Evolutionary conservation across 768 basidiomycete species (phyloP).

Genomic region (Suillus decipiens): DNA sequence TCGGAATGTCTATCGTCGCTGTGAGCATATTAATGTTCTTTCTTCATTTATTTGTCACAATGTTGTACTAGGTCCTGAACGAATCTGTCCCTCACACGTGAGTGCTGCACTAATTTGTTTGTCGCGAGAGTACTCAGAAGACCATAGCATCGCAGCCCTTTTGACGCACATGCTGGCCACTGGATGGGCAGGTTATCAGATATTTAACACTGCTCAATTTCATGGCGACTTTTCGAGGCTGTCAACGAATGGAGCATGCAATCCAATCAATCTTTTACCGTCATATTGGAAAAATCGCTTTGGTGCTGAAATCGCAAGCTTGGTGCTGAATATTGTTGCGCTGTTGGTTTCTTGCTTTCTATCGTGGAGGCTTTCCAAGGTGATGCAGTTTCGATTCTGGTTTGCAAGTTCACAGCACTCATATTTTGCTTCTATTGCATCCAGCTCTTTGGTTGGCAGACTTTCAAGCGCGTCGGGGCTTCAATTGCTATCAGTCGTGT

Average conservation of each 20-base stretch:
- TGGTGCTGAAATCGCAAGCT: constrained; percentile 61
- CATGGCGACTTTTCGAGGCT: constrained; percentile 54
- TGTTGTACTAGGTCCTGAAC: constrained; percentile 44
- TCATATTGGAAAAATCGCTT: constrained; percentile 64
- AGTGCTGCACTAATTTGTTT: constrained; percentile 5
- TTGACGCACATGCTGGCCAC: constrained; percentile 75
- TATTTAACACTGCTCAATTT: constrained; percentile 60
- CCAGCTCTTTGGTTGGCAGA: constrained; percentile 82
- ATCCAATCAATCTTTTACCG: constrained; percentile 53
- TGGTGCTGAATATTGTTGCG: constrained; percentile 62
- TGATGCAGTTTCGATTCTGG: constrained; percentile 27
- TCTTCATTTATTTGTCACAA: constrained; percentile 6
- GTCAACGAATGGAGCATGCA: constrained; percentile 67
- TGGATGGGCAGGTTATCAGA: constrained; percentile 71
- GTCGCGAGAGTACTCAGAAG: constrained; percentile 1
- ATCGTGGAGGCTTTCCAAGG: constrained; percentile 77
- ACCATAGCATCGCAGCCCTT: constrained; percentile 56
- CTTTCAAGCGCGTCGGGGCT: constrained; percentile 84
- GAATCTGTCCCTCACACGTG: constrained; percentile 80
- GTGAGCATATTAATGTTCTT: constrained; percentile 28
- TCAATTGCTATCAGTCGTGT: constrained; percentile 70
- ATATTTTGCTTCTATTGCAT: not conserved
- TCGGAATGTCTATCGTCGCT: constrained; percentile 77
- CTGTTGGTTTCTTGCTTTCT: constrained; percentile 62
- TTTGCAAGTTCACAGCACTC: constrained; percentile 1